Percentiles rank a stretch among this genome's conserved stretches.
Conservation (phyloP, 2,329 filamentous ascomycete genomes). For the Calonectria pseudoreteaudii region DNA sequence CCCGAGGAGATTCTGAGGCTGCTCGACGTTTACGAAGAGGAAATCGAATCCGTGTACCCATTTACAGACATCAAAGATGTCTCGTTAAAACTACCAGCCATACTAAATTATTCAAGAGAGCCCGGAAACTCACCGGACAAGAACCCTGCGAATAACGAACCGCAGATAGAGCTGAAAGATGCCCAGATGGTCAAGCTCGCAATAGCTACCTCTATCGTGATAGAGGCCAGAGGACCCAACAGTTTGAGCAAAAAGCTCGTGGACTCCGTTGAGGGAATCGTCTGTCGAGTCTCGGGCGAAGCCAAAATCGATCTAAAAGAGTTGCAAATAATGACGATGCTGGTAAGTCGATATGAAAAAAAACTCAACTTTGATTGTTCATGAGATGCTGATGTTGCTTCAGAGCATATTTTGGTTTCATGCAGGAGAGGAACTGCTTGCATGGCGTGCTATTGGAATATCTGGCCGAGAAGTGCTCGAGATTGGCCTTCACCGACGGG, state of each 20-base stretch:
- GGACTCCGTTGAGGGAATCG: constrained; percentile 43
- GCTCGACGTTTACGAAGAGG: constrained; percentile 50
- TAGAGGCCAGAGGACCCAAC: constrained; percentile 49
- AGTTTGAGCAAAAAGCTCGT: constrained; percentile 44
- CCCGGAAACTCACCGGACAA: not conserved
- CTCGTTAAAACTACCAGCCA: not conserved
- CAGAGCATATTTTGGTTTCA: constrained; percentile 58
- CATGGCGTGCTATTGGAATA: constrained; percentile 61
- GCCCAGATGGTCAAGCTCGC: constrained; percentile 49
- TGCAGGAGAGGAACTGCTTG: constrained; percentile 61
- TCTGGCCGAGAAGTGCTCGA: constrained; percentile 60
- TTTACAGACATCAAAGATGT: constrained; percentile 44
- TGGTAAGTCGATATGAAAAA: not conserved
- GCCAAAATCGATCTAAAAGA: constrained; percentile 18
- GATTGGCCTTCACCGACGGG: constrained; percentile 60
- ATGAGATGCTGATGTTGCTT: not conserved
- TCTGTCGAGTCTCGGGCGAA: not conserved
- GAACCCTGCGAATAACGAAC: not conserved
- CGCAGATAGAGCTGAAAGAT: constrained; percentile 37
- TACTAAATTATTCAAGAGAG: constrained; percentile 10
- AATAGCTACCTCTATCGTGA: constrained; percentile 47
- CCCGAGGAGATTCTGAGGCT: constrained; percentile 10
- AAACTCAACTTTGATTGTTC: accelerated
- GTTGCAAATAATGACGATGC: constrained; percentile 24
- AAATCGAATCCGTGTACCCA: constrained; percentile 52